Conservation (phyloP, 1,139 yeast species). For the Candida sp. region DNA sequence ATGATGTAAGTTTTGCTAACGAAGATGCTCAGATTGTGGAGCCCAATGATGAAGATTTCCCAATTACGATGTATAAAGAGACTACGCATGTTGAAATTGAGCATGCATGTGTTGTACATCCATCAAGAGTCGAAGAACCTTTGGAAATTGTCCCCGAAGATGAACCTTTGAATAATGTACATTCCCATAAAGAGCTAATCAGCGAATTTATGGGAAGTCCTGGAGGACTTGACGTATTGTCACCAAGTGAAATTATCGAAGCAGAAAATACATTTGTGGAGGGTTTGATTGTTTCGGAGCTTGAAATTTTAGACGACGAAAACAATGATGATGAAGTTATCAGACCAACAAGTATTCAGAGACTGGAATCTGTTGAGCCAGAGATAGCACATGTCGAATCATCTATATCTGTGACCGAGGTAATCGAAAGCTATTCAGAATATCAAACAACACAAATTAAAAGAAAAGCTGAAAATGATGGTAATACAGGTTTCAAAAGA, state of each 20-base stretch:
- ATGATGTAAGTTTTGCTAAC: background rate
- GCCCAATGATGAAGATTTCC: slow-evolving; percentile 6
- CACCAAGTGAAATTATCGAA: slow-evolving; percentile 4
- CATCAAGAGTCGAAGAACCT: slow-evolving; percentile 4
- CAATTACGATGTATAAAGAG: slow-evolving; percentile 9
- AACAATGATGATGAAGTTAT: slow-evolving; percentile 3
- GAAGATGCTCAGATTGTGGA: slow-evolving; percentile 8
- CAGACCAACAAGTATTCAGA: background rate
- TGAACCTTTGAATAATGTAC: background rate
- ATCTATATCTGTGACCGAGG: background rate
- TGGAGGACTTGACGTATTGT: background rate
- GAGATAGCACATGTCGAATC: background rate
- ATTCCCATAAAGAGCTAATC: background rate
- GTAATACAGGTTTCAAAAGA: background rate
- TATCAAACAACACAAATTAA: background rate
- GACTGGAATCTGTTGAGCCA: background rate
- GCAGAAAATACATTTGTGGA: slow-evolving; percentile 2
- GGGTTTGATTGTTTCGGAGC: background rate
- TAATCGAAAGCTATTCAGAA: background rate
- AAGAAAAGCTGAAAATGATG: background rate
- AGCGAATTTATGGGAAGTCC: background rate
- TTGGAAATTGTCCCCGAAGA: background rate
- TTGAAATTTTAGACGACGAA: background rate
- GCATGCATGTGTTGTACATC: slow-evolving; percentile 3
- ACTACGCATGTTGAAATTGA: slow-evolving; percentile 5